Conservation (phyloP, 441 rosid genomes). For the Adansonia rubrostipa region DNA sequence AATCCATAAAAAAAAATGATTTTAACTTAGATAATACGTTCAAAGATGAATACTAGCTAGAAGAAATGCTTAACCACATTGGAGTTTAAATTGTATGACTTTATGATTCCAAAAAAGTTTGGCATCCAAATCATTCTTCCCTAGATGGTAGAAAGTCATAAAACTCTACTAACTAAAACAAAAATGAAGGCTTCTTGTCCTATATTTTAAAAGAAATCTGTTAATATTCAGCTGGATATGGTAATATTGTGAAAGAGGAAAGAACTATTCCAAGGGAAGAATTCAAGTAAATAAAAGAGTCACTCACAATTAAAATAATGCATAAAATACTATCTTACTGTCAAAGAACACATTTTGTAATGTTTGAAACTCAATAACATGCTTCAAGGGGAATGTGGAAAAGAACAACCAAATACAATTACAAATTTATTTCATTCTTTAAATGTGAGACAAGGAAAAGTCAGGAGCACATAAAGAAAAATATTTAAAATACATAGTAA, state of each 20-base stretch:
- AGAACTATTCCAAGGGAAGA: background rate
- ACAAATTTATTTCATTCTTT: background rate
- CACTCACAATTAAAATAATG: constrained; percentile 7
- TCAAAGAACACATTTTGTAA: background rate
- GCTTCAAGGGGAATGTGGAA: background rate
- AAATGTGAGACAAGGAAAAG: constrained; percentile 9
- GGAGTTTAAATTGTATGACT: background rate
- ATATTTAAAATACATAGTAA: background rate
- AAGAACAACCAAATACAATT: constrained; percentile 2
- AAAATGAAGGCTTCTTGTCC: constrained; percentile 7
- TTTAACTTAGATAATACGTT: background rate
- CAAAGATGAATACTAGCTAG: constrained; percentile 12
- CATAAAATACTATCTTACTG: constrained; percentile 5
- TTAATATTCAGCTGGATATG: background rate
- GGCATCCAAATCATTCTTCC: constrained; percentile 15
- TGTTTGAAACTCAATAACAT: constrained; percentile 12
- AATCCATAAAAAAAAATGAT: background rate
- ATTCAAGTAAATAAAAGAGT: constrained; percentile 2
- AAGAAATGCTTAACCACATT: constrained; percentile 20
- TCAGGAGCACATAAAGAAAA: background rate
- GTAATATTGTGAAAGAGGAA: background rate
- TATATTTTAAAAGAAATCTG: background rate
- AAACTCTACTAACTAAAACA: constrained; percentile 18
- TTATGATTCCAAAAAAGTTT: constrained; percentile 13
- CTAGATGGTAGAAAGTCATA: background rate